Base-by-base conservation (phyloP, 2,329 filamentous ascomycete species). In the Elsinoe necatrix region DNA sequence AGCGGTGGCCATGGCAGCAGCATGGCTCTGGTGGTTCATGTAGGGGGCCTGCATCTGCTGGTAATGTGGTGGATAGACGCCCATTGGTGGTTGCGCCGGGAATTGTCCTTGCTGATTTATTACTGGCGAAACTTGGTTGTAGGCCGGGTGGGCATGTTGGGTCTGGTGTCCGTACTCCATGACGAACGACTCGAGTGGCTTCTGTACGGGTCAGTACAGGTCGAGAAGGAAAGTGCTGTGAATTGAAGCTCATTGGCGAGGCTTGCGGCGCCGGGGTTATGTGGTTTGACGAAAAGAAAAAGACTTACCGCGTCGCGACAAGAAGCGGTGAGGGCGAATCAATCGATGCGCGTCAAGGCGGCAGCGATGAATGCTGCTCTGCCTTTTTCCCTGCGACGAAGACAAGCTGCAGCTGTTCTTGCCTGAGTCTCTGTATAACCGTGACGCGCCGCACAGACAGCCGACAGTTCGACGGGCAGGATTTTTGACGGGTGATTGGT, bases 1-100 rank as follows among this genome's bases (percentile, higher is more conserved):
- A 1, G 91, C 95, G 20, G 87, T 91, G 35, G 58, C 58, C 88
- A 95, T 93, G 58, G 91, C 91, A 51, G 92, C 91, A 12, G 90
- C 90, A 71, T 95, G 89, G 31, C 42, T 56, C 47, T 90, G 89
- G 18, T 86, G 82, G 31, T 86, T 85, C 72, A 92, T 89, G 58
- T 95, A 95, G 20, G 74, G 74, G 59, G 77, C 75, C 55, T 87
- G 85, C 82, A 95, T 89, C 66, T 79, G 79, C 64, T 83, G 79
- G 60, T 82, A 85, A 61, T 83, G 78, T 69, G 86, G 81, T 66
- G 87, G 82, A 72, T 95, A 96, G 74, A 84, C 89, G 79, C 85
- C 88, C 73, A 86, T 85, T 63, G 80, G 80, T 37, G 79, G 75
- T 60, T 80, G 77, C 63, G 86, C 86, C 66, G 87, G 81, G 60